Conservation (phyloP, 2,329 filamentous ascomycete species). For the Talaromyces sp. region DNA sequence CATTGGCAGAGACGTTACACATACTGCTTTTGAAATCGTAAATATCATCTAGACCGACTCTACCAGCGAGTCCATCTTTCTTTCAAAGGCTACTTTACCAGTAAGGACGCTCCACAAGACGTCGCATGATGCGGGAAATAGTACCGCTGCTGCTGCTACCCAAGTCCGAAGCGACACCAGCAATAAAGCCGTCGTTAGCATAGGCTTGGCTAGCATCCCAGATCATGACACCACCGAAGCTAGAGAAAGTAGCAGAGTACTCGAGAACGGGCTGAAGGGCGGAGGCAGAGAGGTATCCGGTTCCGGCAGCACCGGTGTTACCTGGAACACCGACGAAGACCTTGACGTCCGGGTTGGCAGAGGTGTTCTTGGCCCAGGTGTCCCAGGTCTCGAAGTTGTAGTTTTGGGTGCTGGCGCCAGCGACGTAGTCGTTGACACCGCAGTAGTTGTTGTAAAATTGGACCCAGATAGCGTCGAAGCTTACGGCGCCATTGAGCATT, state of each 20-base stretch:
- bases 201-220: conserved; percentile 64
- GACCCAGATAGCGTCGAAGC: conserved; percentile 59
- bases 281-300: conserved; percentile 53
- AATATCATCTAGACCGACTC: background rate
- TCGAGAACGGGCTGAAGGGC: conserved; percentile 50
- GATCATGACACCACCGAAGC: conserved; percentile 66
- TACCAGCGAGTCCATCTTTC: conserved; percentile 9
- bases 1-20: background rate
- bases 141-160: conserved; percentile 7
- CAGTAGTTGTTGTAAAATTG: conserved; percentile 71
- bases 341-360: conserved; percentile 58
- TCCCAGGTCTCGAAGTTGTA: conserved; percentile 66
- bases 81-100: conserved; percentile 1
- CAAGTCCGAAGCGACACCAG: conserved; percentile 32
- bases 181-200: conserved; percentile 56
- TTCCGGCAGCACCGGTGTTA: conserved; percentile 50
- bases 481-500: conserved; percentile 53
- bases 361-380: conserved; percentile 57
- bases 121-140: conserved; percentile 18
- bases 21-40: background rate
- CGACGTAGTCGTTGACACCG: conserved; percentile 52
- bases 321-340: conserved; percentile 61
- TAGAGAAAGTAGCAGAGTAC: conserved; percentile 54
- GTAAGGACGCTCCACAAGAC: conserved; percentile 6
- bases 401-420: conserved; percentile 45